Base-by-base conservation (phyloP, 2,329 filamentous ascomycete species). In the Aureobasidium sp. region DNA sequence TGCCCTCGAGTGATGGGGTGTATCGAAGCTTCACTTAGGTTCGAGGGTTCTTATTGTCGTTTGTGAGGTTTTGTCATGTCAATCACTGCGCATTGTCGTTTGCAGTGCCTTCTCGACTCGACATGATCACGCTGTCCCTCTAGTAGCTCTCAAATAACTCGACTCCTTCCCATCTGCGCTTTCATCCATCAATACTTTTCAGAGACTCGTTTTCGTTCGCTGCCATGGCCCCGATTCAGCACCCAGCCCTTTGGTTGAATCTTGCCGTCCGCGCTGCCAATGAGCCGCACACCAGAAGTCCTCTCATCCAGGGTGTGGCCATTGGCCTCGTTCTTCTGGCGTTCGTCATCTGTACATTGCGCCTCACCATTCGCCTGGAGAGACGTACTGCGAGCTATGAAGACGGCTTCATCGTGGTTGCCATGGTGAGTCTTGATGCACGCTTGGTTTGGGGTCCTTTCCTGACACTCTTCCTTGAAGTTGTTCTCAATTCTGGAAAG, bases 81-180 rank as follows among this genome's bases (percentile, higher is more conserved):
- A 50, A 42, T 59, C 45, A n/a, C 45, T 50, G 57, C 21, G 41
- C 36, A 25, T 50, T 30, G n/a, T 59, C 16, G 57, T 59, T 59
- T 50, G 57, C 57, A 59, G 57, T n/a, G 57, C 34, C 36, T 59
- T 49, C 57, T 59, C 29, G 57, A 41, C 45, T 49, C 36, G 45
- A 49, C 45, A 42, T 59, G 57, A 48, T 32, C 42, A n/a, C 45
- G 25, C 16, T 42, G 27, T 5, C 34, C 48, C 27, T 27, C 27
- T 50, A 10, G 10, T 41, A 42, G 8, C 34, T 32, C 25, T 49
- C 57, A 45, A 15, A 48, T 42, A 36, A 36, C 36, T 50, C 34
- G 27, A 27, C 13, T 30, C 7, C 11, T 6, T 32, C 36, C 36
- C 10, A 50, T 16, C 42, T 34, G 16, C 44, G 7, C 13, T 39